phyloP scores from a whole-genome alignment of 352 stramenopile species.

The Blastocystis hominis region DNA sequence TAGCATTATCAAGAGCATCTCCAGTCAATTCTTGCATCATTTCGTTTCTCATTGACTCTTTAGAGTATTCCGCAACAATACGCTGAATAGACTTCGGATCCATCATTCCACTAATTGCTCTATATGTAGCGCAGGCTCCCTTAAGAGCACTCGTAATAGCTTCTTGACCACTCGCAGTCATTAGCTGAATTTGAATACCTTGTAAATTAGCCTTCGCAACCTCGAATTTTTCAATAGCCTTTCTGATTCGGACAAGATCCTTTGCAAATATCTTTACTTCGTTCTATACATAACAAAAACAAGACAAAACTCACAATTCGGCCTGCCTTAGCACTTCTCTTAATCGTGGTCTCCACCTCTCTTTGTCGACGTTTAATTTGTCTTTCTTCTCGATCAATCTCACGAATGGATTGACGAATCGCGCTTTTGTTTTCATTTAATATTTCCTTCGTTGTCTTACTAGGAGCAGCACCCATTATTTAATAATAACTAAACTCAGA shows the following conservation, averaged over 20 bases:
- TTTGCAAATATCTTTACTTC: slow-evolving; percentile 15
- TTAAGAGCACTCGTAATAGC: background rate
- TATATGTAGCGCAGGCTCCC: background rate
- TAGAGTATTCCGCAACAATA: slow-evolving; percentile 16
- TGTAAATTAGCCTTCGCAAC: slow-evolving; percentile 23
- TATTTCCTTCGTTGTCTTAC: background rate
- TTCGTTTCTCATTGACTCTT: slow-evolving; percentile 21
- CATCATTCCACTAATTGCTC: background rate
- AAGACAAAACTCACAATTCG: background rate
- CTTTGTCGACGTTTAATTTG: slow-evolving; percentile 8
- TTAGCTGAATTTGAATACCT: slow-evolving; percentile 25
- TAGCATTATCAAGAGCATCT: background rate
- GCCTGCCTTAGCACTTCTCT: background rate
- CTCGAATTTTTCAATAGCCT: slow-evolving; percentile 33
- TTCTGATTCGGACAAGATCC: slow-evolving; percentile 15
- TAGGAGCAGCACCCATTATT: background rate
- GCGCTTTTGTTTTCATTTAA: background rate
- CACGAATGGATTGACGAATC: slow-evolving; percentile 15
- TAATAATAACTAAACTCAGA: no score
- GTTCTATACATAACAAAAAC: background rate
- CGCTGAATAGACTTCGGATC: slow-evolving; percentile 23
- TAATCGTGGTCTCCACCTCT: slow-evolving; percentile 27
- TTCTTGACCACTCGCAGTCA: slow-evolving; percentile 41
- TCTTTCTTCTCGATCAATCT: slow-evolving; percentile 31
- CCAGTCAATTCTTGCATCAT: background rate